Conservation (phyloP, 495 filamentous ascomycete genomes). For the Xylaria acuta region DNA sequence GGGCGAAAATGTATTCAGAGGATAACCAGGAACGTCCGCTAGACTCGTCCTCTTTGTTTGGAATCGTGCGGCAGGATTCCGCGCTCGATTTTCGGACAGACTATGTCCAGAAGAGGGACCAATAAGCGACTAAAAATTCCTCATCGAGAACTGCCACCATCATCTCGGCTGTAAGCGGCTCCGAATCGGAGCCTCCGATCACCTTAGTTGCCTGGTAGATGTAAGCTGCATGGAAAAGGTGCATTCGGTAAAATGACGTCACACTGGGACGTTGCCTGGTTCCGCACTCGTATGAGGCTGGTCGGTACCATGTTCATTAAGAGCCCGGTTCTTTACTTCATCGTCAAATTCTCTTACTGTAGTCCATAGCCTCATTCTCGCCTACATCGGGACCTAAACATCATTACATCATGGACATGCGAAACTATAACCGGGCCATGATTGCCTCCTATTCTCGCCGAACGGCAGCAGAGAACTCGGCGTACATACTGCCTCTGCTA, state of each 20-base stretch:
- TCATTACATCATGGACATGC: slow-evolving; percentile 26
- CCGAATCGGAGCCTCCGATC: not conserved
- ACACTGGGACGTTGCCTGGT: not conserved
- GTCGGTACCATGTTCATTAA: not conserved
- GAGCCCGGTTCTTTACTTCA: not conserved
- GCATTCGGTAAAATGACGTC: not conserved
- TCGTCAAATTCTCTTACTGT: not conserved
- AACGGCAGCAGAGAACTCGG: slow-evolving; percentile 57
- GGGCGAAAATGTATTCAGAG: slow-evolving; percentile 24
- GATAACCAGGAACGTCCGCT: slow-evolving; percentile 27
- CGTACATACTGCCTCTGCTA: slow-evolving; percentile 59
- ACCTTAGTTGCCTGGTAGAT: not conserved
- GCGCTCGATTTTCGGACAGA: slow-evolving; percentile 34
- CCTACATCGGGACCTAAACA: not conserved
- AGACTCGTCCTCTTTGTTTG: slow-evolving; percentile 35
- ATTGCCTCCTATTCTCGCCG: slow-evolving; percentile 47
- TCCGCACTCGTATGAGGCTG: not conserved
- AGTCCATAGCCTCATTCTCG: not conserved
- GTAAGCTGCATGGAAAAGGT: not conserved
- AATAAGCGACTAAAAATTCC: not conserved
- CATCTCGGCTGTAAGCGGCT: not conserved
- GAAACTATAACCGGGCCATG: slow-evolving; percentile 43
- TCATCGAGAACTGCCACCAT: not conserved
- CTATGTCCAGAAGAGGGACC: slow-evolving; percentile 28
- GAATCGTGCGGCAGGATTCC: slow-evolving; percentile 31